Evolutionary conservation across 768 basidiomycete species (phyloP), one percentile per base, ranked within the genome.

Genomic region (Leucocoprinus birnbaumii): DNA sequence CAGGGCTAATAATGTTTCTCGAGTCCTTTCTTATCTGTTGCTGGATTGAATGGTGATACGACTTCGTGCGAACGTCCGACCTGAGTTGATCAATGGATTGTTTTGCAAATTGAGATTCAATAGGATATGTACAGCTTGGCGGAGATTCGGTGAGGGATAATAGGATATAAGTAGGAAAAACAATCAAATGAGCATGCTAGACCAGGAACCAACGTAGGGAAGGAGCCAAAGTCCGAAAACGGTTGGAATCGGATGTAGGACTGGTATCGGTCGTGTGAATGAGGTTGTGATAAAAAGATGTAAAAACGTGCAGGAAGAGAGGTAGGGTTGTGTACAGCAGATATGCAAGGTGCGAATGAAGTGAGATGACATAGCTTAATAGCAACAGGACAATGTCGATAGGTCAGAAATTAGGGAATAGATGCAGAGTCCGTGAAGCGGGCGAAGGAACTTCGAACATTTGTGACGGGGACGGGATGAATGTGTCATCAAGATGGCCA

Each of bases 251-350:
- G 9, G 11, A 31, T 31, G 31, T 31, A 38, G 4, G 38, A 38
- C 6, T 38, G 9, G 38, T 38, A 38, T 38, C 38, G 38, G 13
- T 38, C 13, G 16, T 13, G n/a, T 40, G 48, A 40, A 40, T 38
- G 48, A 38, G 18, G 48, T 18, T 38, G 37, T 24, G 48, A 25
- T 50, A 38, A 38, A 16, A 38, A 37, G 40, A 25, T 55, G 25
- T 48, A 48, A 66, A 43, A 64, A 57, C n/a, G 51, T 53, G 43
- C 27, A 59, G 13, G 38, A n/a, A 14, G 38, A 35, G 45, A 47
- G 41, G 48, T 41, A 43, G 38, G 11, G 26, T 40, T 31, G 44
- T 27, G 48, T 48, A 50, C 35, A 51, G 48, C 37, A 56, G 50
- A 35, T 26, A 49, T 51, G 51, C 37, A 41, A 57, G 26, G 31